Base-by-base conservation (phyloP, 2,329 filamentous ascomycete genomes). In the Epichloe sibirici region DNA sequence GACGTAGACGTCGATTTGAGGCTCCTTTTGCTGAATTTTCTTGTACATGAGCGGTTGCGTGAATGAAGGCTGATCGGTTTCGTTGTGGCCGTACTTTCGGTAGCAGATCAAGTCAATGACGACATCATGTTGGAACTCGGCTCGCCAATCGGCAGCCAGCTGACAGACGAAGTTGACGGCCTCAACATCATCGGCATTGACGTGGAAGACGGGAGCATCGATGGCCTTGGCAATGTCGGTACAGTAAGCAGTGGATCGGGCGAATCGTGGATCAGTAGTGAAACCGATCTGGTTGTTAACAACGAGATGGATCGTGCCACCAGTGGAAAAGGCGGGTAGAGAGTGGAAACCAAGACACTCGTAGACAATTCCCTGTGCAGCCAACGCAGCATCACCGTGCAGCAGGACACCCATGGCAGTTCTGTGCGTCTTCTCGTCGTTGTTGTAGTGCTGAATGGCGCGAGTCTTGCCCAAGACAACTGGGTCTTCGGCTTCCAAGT, bases 281-380 rank as follows among this genome's bases (percentile, higher is more conserved):
- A 98, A 98, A 71, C 93, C 93, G 69, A 98, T 98, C 78, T 98
- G 93, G 80, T 98, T 98, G 82, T 98, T 98, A 62, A 97, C 91
- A 55, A 98, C 84, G 59, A 98, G 78, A 73, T 98, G 93, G 63
- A 98, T 88, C 54, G 93, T 98, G 66, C 93, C 93, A 63, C 93
- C 93, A 51, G 93, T 97, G 48, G 94, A 95, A 75, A 96, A 98
- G 61, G 87, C 88, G 34, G 93, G 93, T 39, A 98, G 83, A 50
- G 89, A 86, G 74, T 95, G 87, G 83, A 98, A 96, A 57, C 93
- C 93, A 71, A 98, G 87, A 64, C 90, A 97, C 73, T 98, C 93
- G 72, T 98, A 98, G 57, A 98, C 93, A 56, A 98, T 80, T 75
- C 93, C 93, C 74, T 98, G 93, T 43, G 85, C 93, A 59, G 93